Base-by-base conservation (phyloP, 129 eudicot species). In the Logfia minima region DNA sequence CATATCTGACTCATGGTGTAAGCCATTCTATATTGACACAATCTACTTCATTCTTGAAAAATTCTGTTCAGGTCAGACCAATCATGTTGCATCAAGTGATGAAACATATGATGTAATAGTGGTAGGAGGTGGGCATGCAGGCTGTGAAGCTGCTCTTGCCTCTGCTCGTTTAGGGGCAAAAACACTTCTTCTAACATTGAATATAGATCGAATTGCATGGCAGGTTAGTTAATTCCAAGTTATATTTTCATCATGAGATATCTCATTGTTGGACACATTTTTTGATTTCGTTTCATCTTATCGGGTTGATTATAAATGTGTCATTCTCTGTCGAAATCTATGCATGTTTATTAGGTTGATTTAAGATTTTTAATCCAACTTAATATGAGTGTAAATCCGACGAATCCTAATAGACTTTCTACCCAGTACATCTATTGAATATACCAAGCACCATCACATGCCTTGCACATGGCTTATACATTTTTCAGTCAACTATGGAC, bases 81-180 rank as follows among this genome's bases (percentile, higher is more conserved):
- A 70, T 86, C 78, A 77, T 68, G 73, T 74, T 64, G 89, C 81
- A 77, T 37, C 64, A 32, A 69, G 74, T 65, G 91, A 88, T 62
- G 99, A 91, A 77, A 87, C 70, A 81, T 91, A 89, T 84, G 97
- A 94, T 52, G 97, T 94, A 26, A 94, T 91, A 66, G 92, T 94
- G 62, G 99, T 94, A 37, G 99, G 99, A 75, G 99, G 99, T 2
- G 99, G 99, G n/a, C 99, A 94, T 80, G 99, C 99, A 51, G 99
- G 99, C 62, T 94, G 99, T 85, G 99, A 94, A 87, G 99, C 99
- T 76, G 99, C 99, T 45, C 96, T 94, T 79, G 96, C 99, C 28
- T 86, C 99, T 69, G 92, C 99, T 77, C 96, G 96, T 67, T 73
- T 91, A 72, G 99, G 99, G 68, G 99, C 99, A 31, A 89, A 82